These are phyloP conservation scores for Phytophthora tubulina DNA, from an alignment of 352 stramenopile species.

Conservation along the genomic window DNA sequence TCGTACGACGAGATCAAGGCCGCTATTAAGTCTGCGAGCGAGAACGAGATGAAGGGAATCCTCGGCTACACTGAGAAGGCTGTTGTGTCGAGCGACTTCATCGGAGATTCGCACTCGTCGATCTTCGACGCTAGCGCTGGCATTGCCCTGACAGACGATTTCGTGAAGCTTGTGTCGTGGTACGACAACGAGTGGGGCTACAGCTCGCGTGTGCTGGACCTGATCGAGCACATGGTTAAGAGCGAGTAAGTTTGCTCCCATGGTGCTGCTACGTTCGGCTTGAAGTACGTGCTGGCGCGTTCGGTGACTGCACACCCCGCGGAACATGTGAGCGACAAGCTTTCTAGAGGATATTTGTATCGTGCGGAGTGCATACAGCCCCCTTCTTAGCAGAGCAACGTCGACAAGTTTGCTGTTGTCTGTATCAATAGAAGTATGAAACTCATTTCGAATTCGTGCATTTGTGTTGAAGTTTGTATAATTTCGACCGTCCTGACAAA, in stretches of 20 bases:
- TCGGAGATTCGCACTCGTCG: slow-evolving; percentile 95
- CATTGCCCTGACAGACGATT: slow-evolving; percentile 98
- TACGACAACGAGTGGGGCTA: slow-evolving; percentile 99
- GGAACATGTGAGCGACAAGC: slow-evolving; percentile 13
- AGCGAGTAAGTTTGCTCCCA: slow-evolving; percentile 74
- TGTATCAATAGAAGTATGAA: slow-evolving; percentile 46
- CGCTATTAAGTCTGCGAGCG: slow-evolving; percentile 94
- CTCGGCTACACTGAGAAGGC: slow-evolving; percentile 98
- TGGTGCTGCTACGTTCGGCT: slow-evolving; percentile 31
- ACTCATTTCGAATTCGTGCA: background rate
- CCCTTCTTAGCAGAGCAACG: slow-evolving; percentile 39
- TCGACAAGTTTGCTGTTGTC: slow-evolving; percentile 41
- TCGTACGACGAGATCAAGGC: slow-evolving; percentile 99
- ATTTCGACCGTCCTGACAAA: background rate
- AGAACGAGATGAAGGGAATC: slow-evolving; percentile 97
- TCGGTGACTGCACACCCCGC: slow-evolving; percentile 28
- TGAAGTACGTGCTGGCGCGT: slow-evolving; percentile 35
- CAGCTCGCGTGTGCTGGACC: slow-evolving; percentile 96
- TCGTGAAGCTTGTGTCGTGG: slow-evolving; percentile 99
- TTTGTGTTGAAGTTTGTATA: slow-evolving; percentile 11
- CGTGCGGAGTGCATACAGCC: slow-evolving; percentile 22
- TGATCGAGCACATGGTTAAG: slow-evolving; percentile 97
- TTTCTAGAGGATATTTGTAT: slow-evolving; percentile 24
- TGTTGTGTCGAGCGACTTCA: slow-evolving; percentile 98
- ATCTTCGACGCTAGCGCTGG: slow-evolving; percentile 98